Evolutionary conservation across 306 rosid genomes (phyloP).

Genomic region (Quercus gilva): DNA sequence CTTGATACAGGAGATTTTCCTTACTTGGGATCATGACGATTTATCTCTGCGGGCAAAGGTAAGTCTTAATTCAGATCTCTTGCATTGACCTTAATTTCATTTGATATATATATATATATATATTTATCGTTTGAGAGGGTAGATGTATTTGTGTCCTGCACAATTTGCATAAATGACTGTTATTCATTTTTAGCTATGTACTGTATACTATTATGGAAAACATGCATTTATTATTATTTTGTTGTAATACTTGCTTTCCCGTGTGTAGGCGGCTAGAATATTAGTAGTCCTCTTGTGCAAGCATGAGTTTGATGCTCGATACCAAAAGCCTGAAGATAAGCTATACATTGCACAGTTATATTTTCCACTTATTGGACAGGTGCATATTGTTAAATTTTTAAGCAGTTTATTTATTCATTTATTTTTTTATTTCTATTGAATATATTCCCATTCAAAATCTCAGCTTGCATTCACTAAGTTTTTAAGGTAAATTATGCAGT

Average conservation of each 20-base stretch:
- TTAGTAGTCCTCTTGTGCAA: constrained; percentile 94
- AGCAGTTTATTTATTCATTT: neutral
- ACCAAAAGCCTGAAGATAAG: constrained; percentile 98
- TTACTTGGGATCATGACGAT: constrained; percentile 98
- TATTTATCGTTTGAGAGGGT: neutral
- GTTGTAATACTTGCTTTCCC: constrained; percentile 5
- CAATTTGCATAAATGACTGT: neutral
- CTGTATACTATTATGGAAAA: neutral
- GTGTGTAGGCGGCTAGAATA: constrained; percentile 84
- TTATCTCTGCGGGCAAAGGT: constrained; percentile 86
- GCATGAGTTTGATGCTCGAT: constrained; percentile 97
- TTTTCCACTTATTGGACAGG: constrained; percentile 97
- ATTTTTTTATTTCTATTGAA: neutral
- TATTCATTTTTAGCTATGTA: neutral
- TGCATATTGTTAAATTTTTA: constrained; percentile 16
- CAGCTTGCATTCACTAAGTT: neutral
- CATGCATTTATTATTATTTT: constrained; percentile 4
- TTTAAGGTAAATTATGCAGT: neutral
- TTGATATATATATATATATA: neutral
- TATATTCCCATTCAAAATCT: neutral
- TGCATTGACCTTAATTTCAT: constrained; percentile 4
- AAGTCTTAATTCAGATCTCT: constrained; percentile 17
- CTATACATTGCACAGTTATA: constrained; percentile 96
- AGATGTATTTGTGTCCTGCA: neutral
- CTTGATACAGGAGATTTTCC: constrained; percentile 91